Evolutionary conservation across 1,284 basidiomycete species (phyloP).

Genomic region (Fomitopsis schrenkii): DNA sequence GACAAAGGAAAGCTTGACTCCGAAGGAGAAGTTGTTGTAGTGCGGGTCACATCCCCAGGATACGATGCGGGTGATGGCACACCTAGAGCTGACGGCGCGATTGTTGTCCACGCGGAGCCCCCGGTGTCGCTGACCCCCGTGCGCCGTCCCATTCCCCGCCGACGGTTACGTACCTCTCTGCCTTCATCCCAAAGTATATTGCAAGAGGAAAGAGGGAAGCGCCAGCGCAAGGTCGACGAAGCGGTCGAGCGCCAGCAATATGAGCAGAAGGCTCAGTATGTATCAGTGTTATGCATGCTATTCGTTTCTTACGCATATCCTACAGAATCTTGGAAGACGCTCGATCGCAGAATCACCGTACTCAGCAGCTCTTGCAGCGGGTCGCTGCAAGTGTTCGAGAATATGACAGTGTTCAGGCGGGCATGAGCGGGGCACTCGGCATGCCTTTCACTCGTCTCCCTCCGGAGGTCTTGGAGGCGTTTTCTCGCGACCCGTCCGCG

Average conservation of each 20-base stretch:
- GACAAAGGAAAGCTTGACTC: background rate
- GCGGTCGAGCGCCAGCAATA: constrained; percentile 51
- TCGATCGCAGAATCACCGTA: constrained; percentile 55
- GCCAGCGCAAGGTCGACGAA: constrained; percentile 42
- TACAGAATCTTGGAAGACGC: constrained; percentile 55
- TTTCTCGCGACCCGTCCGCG: constrained; percentile 71
- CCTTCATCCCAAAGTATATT: constrained; percentile 20
- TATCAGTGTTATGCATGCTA: constrained; percentile 10
- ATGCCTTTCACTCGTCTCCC: constrained; percentile 47
- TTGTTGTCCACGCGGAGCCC: background rate
- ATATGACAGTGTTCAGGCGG: constrained; percentile 53
- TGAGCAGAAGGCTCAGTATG: constrained; percentile 55
- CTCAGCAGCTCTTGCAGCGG: constrained; percentile 61
- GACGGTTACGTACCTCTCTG: constrained; percentile 22
- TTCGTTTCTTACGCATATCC: constrained; percentile 2
- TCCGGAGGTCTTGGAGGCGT: constrained; percentile 62
- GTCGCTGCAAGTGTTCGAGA: constrained; percentile 58
- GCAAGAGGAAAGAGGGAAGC: constrained; percentile 28
- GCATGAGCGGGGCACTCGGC: constrained; percentile 44
- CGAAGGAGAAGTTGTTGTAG: background rate
- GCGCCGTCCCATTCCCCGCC: constrained; percentile 13
- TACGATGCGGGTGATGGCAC: constrained; percentile 5
- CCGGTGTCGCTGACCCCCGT: background rate
- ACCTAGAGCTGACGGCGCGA: constrained; percentile 3
- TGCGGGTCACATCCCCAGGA: background rate